Evolutionary conservation across 208 protist genomes (phyloP).

Genomic region (Leishmania tarentolae): DNA sequence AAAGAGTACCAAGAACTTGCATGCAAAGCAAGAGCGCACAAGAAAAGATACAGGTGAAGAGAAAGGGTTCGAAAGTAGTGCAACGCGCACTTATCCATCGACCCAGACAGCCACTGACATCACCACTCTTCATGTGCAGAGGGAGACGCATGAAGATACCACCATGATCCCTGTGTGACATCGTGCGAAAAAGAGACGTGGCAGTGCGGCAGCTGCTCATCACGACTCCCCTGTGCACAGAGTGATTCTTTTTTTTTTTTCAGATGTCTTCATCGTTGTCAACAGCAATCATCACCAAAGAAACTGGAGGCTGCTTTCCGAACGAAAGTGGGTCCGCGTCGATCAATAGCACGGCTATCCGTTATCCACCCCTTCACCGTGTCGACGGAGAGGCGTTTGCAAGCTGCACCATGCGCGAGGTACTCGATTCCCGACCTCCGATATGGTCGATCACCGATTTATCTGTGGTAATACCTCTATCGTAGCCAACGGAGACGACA

Average conservation of each 20-base stretch:
- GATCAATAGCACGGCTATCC: not conserved
- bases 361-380: not conserved
- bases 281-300: not conserved
- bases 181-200: too few relatives aligned
- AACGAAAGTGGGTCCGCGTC: not conserved
- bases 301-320: not conserved
- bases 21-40: not conserved
- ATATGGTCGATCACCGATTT: conserved; percentile 65
- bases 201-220: not conserved
- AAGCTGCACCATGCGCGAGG: conserved; percentile 57
- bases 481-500: conserved; percentile 61
- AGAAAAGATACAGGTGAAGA: not conserved
- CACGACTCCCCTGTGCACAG: not conserved
- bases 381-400: conserved; percentile 56
- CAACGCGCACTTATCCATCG: not conserved
- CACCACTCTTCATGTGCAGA: not conserved
- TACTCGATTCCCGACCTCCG: conserved; percentile 38
- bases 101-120: not conserved
- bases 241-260: conserved; percentile 11
- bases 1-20: not conserved
- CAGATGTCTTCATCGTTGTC: not conserved
- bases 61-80: not conserved
- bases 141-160: not conserved
- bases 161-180: not conserved
- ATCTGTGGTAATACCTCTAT: conserved; percentile 68